These are phyloP conservation scores for Hymenoscyphus infarciens DNA, from an alignment of 2,329 filamentous ascomycete genomes.

Conservation along the genomic window DNA sequence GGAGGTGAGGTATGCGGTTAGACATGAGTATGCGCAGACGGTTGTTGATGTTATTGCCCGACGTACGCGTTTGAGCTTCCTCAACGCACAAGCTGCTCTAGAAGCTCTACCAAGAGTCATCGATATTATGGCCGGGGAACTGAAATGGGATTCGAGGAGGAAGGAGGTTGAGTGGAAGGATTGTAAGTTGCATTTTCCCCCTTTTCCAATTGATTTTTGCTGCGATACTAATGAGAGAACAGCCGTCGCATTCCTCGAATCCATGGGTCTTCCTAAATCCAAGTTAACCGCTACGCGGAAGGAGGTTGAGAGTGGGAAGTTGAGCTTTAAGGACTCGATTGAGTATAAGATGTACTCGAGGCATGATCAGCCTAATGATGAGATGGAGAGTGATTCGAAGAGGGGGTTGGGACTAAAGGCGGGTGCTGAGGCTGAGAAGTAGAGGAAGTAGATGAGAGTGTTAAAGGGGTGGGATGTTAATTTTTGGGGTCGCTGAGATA, in stretches of 20 bases:
- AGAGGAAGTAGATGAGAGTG: no score
- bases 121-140: conserved; percentile 82
- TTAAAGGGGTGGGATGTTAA: no score
- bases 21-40: conserved; percentile 88
- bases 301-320: conserved; percentile 58
- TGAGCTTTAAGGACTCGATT: conserved; percentile 53
- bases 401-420: conserved; percentile 17
- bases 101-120: conserved; percentile 83
- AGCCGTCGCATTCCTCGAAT: conserved; percentile 59
- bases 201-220: no score
- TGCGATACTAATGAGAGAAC: neutral
- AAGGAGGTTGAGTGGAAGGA: conserved; percentile 81
- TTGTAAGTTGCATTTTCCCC: conserved; percentile 43
- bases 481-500: no score
- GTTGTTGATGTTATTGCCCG: conserved; percentile 85
- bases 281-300: conserved; percentile 55
- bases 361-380: conserved; percentile 48
- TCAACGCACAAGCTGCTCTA: conserved; percentile 87
- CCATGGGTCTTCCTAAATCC: conserved; percentile 62
- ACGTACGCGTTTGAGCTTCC: conserved; percentile 79
- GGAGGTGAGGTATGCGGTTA: conserved; percentile 82
- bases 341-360: conserved; percentile 62
- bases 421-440: conserved; percentile 24
- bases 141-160: conserved; percentile 70
- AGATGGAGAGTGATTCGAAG: conserved; percentile 32